These are phyloP conservation scores for Eucalyptus cloeziana DNA, from an alignment of 345 rosid genomes.

Conservation along the genomic window DNA sequence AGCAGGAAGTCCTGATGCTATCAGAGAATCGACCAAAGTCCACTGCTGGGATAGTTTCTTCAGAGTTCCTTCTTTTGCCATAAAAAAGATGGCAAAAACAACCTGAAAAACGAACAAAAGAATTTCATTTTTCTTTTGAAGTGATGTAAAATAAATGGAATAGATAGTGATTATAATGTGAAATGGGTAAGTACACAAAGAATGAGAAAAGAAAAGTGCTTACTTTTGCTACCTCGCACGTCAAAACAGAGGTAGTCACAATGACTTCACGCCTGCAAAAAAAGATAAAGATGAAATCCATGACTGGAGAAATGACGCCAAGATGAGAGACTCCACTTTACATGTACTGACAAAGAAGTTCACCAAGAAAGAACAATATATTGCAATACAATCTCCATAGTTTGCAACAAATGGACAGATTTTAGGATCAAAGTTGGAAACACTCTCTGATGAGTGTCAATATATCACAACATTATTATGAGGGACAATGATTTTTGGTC, in stretches of 20 bases:
- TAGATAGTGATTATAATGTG: not conserved
- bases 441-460: not conserved
- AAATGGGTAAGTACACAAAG: not conserved
- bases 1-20: constrained; percentile 97
- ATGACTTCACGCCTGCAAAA: constrained; percentile 65
- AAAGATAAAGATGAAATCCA: not conserved
- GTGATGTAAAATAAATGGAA: not conserved
- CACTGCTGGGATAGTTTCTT: constrained; percentile 52
- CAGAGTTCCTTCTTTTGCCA: constrained; percentile 77
- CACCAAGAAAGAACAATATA: not conserved
- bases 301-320: not conserved
- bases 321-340: not conserved
- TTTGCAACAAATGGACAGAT: not conserved
- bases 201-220: not conserved
- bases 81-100: constrained; percentile 61
- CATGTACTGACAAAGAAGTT: not conserved
- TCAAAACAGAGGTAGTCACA: constrained; percentile 84
- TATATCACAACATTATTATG: not conserved
- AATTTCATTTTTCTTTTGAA: not conserved
- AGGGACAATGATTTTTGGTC: not conserved
- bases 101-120: constrained; percentile 34
- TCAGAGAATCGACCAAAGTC: constrained; percentile 80
- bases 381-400: not conserved
- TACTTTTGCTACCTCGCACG: constrained; percentile 89
- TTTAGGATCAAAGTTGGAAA: not conserved